Conservation (phyloP, 768 basidiomycete species). For the Leccinellum albellum region DNA sequence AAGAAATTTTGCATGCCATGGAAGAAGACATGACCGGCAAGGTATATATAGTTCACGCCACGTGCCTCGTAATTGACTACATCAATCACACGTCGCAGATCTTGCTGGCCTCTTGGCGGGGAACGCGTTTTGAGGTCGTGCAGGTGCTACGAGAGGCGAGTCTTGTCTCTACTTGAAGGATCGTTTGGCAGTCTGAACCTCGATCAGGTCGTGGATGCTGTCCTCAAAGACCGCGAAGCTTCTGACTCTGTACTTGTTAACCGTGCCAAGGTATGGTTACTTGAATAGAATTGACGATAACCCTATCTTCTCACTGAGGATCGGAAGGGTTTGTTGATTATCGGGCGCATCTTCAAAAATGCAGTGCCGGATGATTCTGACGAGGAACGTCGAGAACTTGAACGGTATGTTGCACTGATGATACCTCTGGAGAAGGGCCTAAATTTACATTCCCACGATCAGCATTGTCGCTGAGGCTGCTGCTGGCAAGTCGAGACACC, state of each 20-base stretch:
- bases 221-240: constrained; percentile 74
- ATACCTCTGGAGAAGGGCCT: not conserved
- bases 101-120: constrained; percentile 96
- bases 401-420: constrained; percentile 55
- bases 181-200: not conserved
- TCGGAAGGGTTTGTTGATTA: constrained; percentile 73
- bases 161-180: constrained; percentile 1
- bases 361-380: constrained; percentile 86
- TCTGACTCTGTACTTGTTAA: constrained; percentile 69
- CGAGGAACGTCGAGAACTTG: constrained; percentile 90
- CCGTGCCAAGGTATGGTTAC: constrained; percentile 70
- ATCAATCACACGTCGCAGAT: constrained; percentile 44
- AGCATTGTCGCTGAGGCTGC: constrained; percentile 90
- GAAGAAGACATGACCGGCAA: constrained; percentile 95
- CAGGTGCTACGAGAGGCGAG: constrained; percentile 76
- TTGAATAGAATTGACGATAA: not conserved
- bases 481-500: constrained; percentile 62
- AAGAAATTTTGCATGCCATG: constrained; percentile 80
- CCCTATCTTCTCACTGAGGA: not conserved
- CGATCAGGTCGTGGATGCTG: constrained; percentile 70
- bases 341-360: constrained; percentile 87
- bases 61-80: not conserved
- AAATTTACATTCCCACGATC: constrained; percentile 1
- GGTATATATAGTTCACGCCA: constrained; percentile 36
- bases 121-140: constrained; percentile 91